These are phyloP conservation scores for Coemansia javaensis DNA, from an alignment of 192 early-diverging fungal genomes.

Conservation along the genomic window DNA sequence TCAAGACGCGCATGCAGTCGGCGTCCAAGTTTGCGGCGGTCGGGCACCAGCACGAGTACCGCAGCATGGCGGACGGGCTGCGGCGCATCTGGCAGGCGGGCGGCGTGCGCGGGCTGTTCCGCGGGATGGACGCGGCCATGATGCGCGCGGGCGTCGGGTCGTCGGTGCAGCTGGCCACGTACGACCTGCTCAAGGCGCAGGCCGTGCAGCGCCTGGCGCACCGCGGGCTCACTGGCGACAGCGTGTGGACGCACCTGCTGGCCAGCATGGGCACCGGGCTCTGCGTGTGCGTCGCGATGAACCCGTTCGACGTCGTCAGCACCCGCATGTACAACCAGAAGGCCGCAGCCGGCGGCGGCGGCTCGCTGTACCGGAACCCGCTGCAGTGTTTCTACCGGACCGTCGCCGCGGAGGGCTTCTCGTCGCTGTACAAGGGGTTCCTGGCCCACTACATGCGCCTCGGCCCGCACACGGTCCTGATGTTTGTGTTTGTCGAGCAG, in stretches of 20 bases:
- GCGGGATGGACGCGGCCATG: constrained; percentile 87
- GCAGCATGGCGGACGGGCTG: constrained; percentile 61
- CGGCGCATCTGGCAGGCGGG: constrained; percentile 61
- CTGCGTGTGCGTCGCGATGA: constrained; percentile 87
- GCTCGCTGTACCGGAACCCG: constrained; percentile 74
- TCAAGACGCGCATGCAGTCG: constrained; percentile 86
- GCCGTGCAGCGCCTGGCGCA: constrained; percentile 54
- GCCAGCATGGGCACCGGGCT: constrained; percentile 77
- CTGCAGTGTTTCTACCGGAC: constrained; percentile 87
- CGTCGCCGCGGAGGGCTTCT: constrained; percentile 70
- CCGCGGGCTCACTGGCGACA: constrained; percentile 54
- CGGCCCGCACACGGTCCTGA: constrained; percentile 90
- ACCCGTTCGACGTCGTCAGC: constrained; percentile 94
- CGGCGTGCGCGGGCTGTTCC: constrained; percentile 76
- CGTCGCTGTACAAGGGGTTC: constrained; percentile 90
- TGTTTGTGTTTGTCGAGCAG: constrained; percentile 88
- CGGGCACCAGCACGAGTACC: constrained; percentile 84
- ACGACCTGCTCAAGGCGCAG: constrained; percentile 73
- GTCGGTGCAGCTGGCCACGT: constrained; percentile 83
- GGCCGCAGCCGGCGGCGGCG: constrained; percentile 54
- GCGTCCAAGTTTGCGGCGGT: constrained; percentile 67
- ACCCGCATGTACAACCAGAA: constrained; percentile 94
- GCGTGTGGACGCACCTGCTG: constrained; percentile 65
- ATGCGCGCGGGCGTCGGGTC: constrained; percentile 82
- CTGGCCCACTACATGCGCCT: constrained; percentile 85